phyloP scores from a whole-genome alignment of 148 eudicot species.

The Chenopodium quinoa region DNA sequence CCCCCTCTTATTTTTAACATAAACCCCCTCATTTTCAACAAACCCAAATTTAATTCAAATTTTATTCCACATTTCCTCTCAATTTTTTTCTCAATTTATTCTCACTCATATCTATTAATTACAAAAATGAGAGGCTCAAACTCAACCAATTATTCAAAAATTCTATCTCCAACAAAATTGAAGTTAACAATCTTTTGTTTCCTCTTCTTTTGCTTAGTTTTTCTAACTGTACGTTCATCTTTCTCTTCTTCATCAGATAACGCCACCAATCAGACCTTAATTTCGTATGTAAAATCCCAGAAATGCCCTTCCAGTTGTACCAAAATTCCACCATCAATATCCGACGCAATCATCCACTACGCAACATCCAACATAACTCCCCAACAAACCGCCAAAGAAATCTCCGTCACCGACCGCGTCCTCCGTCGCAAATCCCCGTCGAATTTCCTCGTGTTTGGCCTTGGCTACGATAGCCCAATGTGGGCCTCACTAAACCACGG shows the following conservation, averaged over 20 bases:
- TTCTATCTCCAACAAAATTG: neutral
- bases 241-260: slow-evolving; percentile 6
- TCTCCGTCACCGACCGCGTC: slow-evolving; percentile 59
- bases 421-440: slow-evolving; percentile 64
- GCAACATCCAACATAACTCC: slow-evolving; percentile 78
- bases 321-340: slow-evolving; percentile 59
- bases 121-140: no score
- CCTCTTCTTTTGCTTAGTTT: neutral
- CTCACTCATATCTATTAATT: no score
- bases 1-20: no score
- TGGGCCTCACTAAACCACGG: slow-evolving; percentile 73
- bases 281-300: neutral
- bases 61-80: no score
- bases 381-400: slow-evolving; percentile 66
- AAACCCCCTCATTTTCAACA: neutral
- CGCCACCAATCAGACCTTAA: neutral
- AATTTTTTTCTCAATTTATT: no score
- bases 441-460: slow-evolving; percentile 79
- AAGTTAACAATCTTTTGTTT: slow-evolving; percentile 12
- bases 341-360: slow-evolving; percentile 64
- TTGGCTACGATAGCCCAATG: slow-evolving; percentile 81
- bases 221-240: slow-evolving; percentile 20
- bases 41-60: no score
- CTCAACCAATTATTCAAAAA: neutral
- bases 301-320: slow-evolving; percentile 43